Evolutionary conservation across 768 basidiomycete species (phyloP).

Genomic region (Boletales sp.): DNA sequence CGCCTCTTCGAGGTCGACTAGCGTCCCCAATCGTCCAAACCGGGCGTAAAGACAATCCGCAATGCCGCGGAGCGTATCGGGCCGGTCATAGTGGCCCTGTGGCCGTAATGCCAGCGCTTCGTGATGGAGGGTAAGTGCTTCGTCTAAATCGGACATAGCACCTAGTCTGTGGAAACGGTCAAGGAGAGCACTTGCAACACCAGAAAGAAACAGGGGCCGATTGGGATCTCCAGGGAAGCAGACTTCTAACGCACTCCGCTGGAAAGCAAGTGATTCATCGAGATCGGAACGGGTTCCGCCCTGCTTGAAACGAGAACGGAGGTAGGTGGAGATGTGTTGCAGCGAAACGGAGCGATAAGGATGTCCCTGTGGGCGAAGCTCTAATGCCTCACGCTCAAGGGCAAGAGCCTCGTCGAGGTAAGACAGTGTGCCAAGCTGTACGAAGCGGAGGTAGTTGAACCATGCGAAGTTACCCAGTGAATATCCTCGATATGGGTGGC

Average conservation of each 20-base stretch:
- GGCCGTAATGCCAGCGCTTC: conserved; percentile 1
- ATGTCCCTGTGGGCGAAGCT: neutral
- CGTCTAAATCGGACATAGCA: neutral
- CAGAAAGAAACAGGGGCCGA: neutral
- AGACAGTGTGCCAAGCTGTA: neutral
- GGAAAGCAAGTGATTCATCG: neutral
- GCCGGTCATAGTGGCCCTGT: conserved; percentile 6
- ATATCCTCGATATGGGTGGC: neutral
- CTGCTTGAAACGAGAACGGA: neutral
- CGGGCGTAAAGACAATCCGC: neutral
- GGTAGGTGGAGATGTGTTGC: neutral
- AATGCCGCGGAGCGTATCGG: neutral
- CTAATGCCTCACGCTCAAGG: neutral
- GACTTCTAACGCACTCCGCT: neutral
- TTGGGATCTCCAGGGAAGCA: neutral
- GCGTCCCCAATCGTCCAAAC: neutral
- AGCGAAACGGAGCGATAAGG: neutral
- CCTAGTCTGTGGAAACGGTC: neutral
- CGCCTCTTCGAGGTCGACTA: neutral
- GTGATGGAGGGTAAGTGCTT: conserved; percentile 1
- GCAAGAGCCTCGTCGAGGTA: neutral
- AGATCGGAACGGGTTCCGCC: neutral
- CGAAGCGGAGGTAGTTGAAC: neutral
- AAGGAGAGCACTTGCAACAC: neutral
- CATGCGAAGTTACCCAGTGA: neutral